These are phyloP conservation scores for Hippophae rhamnoides DNA, from an alignment of 306 rosid species.

Conservation along the genomic window DNA sequence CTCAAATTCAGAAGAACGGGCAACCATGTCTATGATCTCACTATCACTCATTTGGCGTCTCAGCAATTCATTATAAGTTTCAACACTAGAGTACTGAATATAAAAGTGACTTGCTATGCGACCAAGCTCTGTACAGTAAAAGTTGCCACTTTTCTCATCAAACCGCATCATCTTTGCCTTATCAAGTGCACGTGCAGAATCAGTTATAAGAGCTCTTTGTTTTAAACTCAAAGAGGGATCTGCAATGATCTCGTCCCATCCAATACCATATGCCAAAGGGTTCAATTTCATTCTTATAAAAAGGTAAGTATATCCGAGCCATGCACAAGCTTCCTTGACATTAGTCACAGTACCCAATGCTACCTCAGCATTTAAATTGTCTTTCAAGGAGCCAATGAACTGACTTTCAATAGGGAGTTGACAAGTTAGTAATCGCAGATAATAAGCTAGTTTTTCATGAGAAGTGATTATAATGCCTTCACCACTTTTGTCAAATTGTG, in stretches of 20 bases:
- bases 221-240: conserved; percentile 81
- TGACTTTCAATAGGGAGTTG: conserved; percentile 98
- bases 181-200: conserved; percentile 95
- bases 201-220: conserved; percentile 82
- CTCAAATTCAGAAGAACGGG: conserved; percentile 90
- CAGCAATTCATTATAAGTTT: conserved; percentile 90
- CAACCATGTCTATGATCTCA: conserved; percentile 93
- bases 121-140: conserved; percentile 98
- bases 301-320: conserved; percentile 98
- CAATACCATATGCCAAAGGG: conserved; percentile 88
- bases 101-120: conserved; percentile 99
- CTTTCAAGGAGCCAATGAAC: conserved; percentile 93
- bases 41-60: conserved; percentile 87
- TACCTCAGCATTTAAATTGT: conserved; percentile 94
- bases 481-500: conserved; percentile 96
- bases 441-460: conserved; percentile 83
- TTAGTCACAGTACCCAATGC: conserved; percentile 97
- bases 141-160: conserved; percentile 98
- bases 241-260: conserved; percentile 95
- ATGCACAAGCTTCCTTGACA: conserved; percentile 97
- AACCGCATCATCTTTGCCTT: conserved; percentile 98
- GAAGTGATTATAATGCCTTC: conserved; percentile 96
- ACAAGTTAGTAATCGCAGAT: conserved; percentile 78
- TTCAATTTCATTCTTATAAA: conserved; percentile 94
- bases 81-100: conserved; percentile 93